phyloP scores from a whole-genome alignment of 306 rosid genomes.

The Fagus crenata region DNA sequence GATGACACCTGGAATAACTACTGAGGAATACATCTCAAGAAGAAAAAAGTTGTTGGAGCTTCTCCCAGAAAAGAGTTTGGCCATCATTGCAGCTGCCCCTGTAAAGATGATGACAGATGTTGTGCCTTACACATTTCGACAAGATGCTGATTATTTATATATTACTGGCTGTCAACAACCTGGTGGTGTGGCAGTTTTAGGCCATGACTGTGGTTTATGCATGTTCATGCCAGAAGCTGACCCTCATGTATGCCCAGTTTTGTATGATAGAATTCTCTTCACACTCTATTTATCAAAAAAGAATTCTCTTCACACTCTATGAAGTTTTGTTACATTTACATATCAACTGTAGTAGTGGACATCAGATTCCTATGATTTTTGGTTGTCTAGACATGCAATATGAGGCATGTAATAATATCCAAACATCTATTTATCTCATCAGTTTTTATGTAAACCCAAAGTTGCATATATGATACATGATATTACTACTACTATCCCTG shows the following conservation, averaged over 20 bases:
- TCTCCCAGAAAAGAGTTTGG: slow-evolving; percentile 85
- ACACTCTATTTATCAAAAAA: too few relatives aligned
- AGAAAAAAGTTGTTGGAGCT: slow-evolving; percentile 77
- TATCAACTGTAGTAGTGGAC: slow-evolving; percentile 10
- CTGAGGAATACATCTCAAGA: slow-evolving; percentile 68
- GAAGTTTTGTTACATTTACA: slow-evolving; percentile 13
- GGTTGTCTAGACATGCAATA: slow-evolving; percentile 1
- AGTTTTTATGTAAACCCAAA: background rate
- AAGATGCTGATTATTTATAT: slow-evolving; percentile 81
- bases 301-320: slow-evolving; percentile 15
- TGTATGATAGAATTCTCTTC: slow-evolving; percentile 12
- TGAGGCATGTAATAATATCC: background rate
- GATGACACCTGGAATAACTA: slow-evolving; percentile 73
- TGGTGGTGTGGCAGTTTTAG: slow-evolving; percentile 83
- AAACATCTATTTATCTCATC: background rate
- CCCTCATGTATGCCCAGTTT: slow-evolving; percentile 58
- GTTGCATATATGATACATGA: background rate
- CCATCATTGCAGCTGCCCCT: slow-evolving; percentile 87
- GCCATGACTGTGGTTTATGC: slow-evolving; percentile 81
- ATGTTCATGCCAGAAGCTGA: slow-evolving; percentile 95
- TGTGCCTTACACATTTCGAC: slow-evolving; percentile 90
- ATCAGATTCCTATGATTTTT: background rate
- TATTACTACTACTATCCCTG: background rate
- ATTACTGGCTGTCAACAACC: slow-evolving; percentile 97
- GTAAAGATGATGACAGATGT: slow-evolving; percentile 96